A percentile compares a stretch with the other conserved stretches of the same genome.
Evolutionary conservation across 331 rosid genomes (phyloP).

Genomic region (Ulmus americana): DNA sequence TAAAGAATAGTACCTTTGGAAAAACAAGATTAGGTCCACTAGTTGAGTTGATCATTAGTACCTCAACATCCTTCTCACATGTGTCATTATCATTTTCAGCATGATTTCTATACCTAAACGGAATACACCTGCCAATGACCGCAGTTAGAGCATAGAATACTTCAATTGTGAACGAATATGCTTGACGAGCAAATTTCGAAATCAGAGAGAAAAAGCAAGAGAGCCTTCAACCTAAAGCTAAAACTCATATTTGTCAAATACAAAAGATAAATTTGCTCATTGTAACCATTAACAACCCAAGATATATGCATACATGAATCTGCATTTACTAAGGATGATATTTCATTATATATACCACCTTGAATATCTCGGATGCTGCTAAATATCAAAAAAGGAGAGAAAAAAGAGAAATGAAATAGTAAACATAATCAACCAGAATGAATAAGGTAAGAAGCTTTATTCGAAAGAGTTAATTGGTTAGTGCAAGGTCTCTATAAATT

Average conservation of each 20-base stretch:
- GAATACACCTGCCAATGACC: slow-evolving; percentile 35
- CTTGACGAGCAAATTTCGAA: not conserved
- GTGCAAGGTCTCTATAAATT: not conserved
- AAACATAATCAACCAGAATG: too few species aligned
- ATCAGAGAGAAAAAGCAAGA: not conserved
- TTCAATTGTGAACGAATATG: not conserved
- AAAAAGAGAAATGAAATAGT: not conserved
- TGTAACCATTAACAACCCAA: not conserved
- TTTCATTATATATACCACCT: not conserved
- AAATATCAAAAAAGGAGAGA: not conserved
- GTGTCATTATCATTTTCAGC: slow-evolving; percentile 11
- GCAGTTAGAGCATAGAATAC: not conserved
- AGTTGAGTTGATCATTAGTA: slow-evolving; percentile 41
- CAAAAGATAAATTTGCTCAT: not conserved
- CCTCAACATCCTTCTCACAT: slow-evolving; percentile 27
- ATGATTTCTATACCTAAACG: slow-evolving; percentile 24
- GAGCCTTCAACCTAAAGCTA: not conserved
- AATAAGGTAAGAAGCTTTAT: not conserved
- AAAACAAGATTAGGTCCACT: slow-evolving; percentile 42
- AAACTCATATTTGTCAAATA: not conserved
- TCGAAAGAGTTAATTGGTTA: not conserved
- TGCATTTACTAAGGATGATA: not conserved
- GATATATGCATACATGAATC: not conserved
- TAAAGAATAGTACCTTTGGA: slow-evolving; percentile 30
- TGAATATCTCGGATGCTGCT: not conserved